Conservation (phyloP, 129 eudicot species). For the Escallonia rubra region DNA sequence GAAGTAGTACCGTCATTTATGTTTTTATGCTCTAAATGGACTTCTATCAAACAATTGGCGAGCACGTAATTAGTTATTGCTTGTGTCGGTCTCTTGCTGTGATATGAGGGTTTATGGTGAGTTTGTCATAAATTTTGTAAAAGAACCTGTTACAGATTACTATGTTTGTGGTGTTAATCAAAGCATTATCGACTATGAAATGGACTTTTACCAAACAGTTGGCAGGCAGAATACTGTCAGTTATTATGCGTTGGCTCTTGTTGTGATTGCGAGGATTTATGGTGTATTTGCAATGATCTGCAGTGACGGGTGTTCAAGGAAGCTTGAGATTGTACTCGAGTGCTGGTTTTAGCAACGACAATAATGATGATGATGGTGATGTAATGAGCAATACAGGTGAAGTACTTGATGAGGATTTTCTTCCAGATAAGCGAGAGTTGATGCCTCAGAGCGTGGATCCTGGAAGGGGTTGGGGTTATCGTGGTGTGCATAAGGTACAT, state of each 20-base stretch:
- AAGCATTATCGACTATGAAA: too few relatives aligned
- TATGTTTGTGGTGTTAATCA: too few relatives aligned
- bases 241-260: background rate
- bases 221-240: background rate
- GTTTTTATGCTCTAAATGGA: too few relatives aligned
- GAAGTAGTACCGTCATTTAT: too few relatives aligned
- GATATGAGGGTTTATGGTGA: too few relatives aligned
- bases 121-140: too few relatives aligned
- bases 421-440: conserved; percentile 54
- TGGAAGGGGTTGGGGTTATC: conserved; percentile 83
- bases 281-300: conserved; percentile 8
- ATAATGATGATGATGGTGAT: conserved; percentile 16
- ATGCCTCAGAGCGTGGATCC: conserved; percentile 83
- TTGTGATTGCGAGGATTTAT: background rate
- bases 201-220: conserved; percentile 19
- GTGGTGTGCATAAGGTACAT: conserved; percentile 92
- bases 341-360: conserved; percentile 25
- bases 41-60: too few relatives aligned
- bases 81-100: too few relatives aligned
- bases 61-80: too few relatives aligned
- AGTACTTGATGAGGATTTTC: conserved; percentile 37
- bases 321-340: conserved; percentile 44
- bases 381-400: conserved; percentile 19
- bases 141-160: too few relatives aligned
- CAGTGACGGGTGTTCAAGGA: conserved; percentile 48